Percentiles rank a stretch among this genome's conserved stretches.
phyloP scores from a whole-genome alignment of 257 asterid genomes.

The Solanum appendiculatum region DNA sequence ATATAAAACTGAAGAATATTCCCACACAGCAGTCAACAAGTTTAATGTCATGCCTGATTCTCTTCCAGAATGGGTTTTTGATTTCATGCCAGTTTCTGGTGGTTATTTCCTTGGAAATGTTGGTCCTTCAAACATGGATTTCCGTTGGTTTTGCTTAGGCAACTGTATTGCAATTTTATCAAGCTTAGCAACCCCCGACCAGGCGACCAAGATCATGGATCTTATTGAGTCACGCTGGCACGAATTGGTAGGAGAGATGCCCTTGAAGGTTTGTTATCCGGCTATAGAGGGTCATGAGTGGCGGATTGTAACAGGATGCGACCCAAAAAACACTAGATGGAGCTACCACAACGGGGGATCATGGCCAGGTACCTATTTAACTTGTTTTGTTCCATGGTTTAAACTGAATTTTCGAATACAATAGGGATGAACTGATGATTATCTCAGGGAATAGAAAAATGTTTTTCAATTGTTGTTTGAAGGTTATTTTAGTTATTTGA shows the following conservation, averaged over 20 bases:
- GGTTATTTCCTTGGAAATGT: conserved; percentile 66
- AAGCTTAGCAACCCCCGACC: conserved; percentile 53
- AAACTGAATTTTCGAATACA: neutral
- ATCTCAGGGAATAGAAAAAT: neutral
- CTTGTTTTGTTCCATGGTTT: neutral
- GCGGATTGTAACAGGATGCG: conserved; percentile 55
- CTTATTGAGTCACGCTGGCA: conserved; percentile 64
- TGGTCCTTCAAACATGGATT: conserved; percentile 63
- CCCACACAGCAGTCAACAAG: conserved; percentile 73
- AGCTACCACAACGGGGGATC: conserved; percentile 72
- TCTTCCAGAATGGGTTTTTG: conserved; percentile 68
- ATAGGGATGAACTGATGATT: neutral
- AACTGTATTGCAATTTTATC: conserved; percentile 62
- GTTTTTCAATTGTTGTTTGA: neutral
- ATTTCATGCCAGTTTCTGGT: conserved; percentile 58
- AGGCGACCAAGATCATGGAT: conserved; percentile 56
- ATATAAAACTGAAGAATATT: conserved; percentile 63
- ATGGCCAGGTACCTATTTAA: conserved; percentile 46
- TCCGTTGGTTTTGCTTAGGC: conserved; percentile 69
- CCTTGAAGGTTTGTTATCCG: conserved; percentile 69
- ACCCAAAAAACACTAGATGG: conserved; percentile 70
- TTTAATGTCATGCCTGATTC: conserved; percentile 67
- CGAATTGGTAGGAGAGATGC: conserved; percentile 69
- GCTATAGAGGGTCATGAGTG: conserved; percentile 65
- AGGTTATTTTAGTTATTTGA: neutral